Conservation (phyloP, 768 basidiomycete species). For the Collybia sordida region DNA sequence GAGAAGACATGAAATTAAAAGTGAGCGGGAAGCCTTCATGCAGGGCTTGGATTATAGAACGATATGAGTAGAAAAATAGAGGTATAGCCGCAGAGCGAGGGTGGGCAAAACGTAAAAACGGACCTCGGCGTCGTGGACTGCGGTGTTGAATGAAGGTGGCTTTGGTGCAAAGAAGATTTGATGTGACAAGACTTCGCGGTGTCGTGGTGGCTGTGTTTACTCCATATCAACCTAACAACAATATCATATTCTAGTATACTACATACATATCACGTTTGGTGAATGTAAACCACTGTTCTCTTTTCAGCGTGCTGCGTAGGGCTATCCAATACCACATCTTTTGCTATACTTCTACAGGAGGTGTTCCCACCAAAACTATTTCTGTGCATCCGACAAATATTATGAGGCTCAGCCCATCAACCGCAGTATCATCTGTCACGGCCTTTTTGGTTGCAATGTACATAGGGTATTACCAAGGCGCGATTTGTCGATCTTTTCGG, state of each 20-base stretch:
- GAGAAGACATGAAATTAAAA: constrained; percentile 25
- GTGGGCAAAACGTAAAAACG: background rate
- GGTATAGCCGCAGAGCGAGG: background rate
- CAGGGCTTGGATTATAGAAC: constrained; percentile 4
- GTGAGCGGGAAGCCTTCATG: constrained; percentile 24
- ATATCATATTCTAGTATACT: constrained; percentile 26
- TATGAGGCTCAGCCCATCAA: too few species aligned
- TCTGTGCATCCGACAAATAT: too few species aligned
- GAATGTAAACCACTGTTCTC: too few species aligned
- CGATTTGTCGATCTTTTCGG: too few species aligned
- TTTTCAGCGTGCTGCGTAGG: too few species aligned
- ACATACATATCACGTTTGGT: too few species aligned
- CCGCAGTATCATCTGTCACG: too few species aligned
- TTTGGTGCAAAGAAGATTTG: background rate
- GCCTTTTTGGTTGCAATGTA: too few species aligned
- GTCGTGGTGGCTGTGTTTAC: background rate
- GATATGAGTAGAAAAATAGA: background rate
- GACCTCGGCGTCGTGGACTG: constrained; percentile 1
- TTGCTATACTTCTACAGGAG: too few species aligned
- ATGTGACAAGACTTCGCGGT: background rate
- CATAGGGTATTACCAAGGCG: too few species aligned
- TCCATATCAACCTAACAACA: background rate
- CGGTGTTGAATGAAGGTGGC: constrained; percentile 1
- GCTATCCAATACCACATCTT: too few species aligned
- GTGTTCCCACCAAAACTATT: too few species aligned